Conservation (phyloP, 1,284 basidiomycete species). For the Leccinum subrobustum region DNA sequence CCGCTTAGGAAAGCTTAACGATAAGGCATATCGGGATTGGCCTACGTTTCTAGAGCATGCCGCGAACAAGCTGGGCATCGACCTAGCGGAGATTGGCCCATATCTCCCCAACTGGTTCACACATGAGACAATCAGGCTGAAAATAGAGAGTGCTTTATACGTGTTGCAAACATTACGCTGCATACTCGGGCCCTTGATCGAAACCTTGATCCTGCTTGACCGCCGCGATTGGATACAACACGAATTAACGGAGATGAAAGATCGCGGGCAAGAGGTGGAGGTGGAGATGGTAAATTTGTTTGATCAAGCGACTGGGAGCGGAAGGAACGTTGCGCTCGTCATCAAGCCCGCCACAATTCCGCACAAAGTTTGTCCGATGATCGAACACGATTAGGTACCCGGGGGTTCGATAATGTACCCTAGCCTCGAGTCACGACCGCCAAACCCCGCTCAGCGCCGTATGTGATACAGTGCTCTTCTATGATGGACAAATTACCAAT, state of each 20-base stretch:
- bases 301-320: slow-evolving; percentile 64
- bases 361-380: slow-evolving; percentile 3
- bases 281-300: slow-evolving; percentile 62
- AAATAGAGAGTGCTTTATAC: slow-evolving; percentile 39
- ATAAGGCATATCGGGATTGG: slow-evolving; percentile 48
- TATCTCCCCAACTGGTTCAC: slow-evolving; percentile 27
- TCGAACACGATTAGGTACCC: slow-evolving; percentile 7
- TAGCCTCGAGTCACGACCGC: neutral
- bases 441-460: slow-evolving; percentile 8
- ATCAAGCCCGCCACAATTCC: slow-evolving; percentile 33
- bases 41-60: slow-evolving; percentile 41
- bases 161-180: slow-evolving; percentile 51
- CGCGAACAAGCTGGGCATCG: slow-evolving; percentile 38
- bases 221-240: slow-evolving; percentile 45
- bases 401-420: slow-evolving; percentile 3
- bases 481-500: slow-evolving; percentile 15
- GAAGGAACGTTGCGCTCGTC: slow-evolving; percentile 60
- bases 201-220: slow-evolving; percentile 49
- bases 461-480: slow-evolving; percentile 2
- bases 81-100: slow-evolving; percentile 23
- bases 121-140: slow-evolving; percentile 22
- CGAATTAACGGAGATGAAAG: slow-evolving; percentile 32
- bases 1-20: slow-evolving; percentile 47
- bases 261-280: slow-evolving; percentile 29
- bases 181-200: slow-evolving; percentile 49